Evolutionary conservation across 306 rosid species (phyloP).

Genomic region (Hippophae rhamnoides): DNA sequence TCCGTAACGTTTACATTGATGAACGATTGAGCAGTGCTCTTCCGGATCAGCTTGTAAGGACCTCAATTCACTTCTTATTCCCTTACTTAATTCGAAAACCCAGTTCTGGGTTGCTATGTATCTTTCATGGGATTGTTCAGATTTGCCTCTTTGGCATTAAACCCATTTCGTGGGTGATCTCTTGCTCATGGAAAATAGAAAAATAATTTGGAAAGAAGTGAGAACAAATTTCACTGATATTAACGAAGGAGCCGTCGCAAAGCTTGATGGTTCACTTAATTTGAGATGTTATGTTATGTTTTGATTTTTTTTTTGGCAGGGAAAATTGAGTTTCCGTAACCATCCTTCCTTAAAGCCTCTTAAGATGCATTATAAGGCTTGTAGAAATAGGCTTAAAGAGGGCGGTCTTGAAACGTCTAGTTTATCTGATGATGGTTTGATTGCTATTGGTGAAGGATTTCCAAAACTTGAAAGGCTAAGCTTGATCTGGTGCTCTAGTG

Average conservation of each 20-base stretch:
- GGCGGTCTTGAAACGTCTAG: constrained; percentile 35
- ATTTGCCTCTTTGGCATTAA: neutral
- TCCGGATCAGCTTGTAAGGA: constrained; percentile 42
- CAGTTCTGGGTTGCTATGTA: neutral
- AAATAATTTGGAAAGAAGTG: neutral
- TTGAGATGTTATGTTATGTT: neutral
- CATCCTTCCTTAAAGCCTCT: constrained; percentile 18
- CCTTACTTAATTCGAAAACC: neutral
- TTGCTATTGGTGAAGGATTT: constrained; percentile 63
- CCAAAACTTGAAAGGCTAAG: constrained; percentile 67
- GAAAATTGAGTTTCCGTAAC: constrained; percentile 34
- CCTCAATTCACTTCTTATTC: neutral
- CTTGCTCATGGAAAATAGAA: neutral
- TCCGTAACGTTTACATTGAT: constrained; percentile 54
- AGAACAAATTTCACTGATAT: neutral
- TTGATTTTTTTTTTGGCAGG: constrained; percentile 20
- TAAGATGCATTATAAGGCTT: constrained; percentile 22
- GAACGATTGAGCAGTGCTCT: constrained; percentile 58
- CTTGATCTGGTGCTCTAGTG: constrained; percentile 83
- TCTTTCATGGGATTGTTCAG: neutral
- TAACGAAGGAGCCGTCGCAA: neutral
- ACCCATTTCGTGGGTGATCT: neutral
- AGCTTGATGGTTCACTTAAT: neutral
- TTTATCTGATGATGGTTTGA: constrained; percentile 66
- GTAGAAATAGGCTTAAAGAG: constrained; percentile 33